Conservation (phyloP, 2,329 filamentous ascomycete genomes). For the Chaetomiaceae sp. region DNA sequence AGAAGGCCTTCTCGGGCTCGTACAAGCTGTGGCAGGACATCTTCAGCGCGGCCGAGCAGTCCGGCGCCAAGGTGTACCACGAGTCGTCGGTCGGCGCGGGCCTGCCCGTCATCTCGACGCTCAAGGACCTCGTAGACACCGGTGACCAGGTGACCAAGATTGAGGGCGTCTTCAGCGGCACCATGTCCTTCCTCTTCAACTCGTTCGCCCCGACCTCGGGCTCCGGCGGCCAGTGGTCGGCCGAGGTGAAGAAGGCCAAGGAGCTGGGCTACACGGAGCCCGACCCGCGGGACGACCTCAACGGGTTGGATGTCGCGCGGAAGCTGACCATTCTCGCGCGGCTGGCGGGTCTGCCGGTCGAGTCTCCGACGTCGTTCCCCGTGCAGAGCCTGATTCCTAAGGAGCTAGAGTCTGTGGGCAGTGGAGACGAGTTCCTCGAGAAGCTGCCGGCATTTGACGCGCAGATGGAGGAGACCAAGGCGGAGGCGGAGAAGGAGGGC, state of each 20-base stretch:
- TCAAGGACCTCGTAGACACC: constrained; percentile 91
- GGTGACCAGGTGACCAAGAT: constrained; percentile 89
- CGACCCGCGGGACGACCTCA: constrained; percentile 80
- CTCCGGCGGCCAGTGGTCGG: constrained; percentile 77
- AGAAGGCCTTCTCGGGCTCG: constrained; percentile 89
- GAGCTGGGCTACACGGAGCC: constrained; percentile 89
- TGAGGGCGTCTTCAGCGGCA: constrained; percentile 95
- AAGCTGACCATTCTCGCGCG: constrained; percentile 94
- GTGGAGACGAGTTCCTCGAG: constrained; percentile 80
- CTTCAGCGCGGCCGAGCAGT: constrained; percentile 65
- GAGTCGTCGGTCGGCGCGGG: constrained; percentile 93
- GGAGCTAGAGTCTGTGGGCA: constrained; percentile 71
- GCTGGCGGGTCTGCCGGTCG: constrained; percentile 73
- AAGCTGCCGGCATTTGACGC: constrained; percentile 76
- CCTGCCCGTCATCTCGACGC: constrained; percentile 84
- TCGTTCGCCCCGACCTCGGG: constrained; percentile 81
- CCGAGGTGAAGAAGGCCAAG: constrained; percentile 88
- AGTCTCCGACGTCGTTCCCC: constrained; percentile 82
- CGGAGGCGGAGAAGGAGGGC: constrained; percentile 76
- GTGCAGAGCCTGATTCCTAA: constrained; percentile 90
- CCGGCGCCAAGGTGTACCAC: constrained; percentile 83
- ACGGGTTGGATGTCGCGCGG: constrained; percentile 85
- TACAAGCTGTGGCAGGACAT: constrained; percentile 83
- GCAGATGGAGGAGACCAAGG: constrained; percentile 86
- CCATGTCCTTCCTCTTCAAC: constrained; percentile 98